Evolutionary conservation across 148 eudicot genomes (phyloP), one percentile per base, ranked within the genome.

Genomic region (Chenopodium formosanum): DNA sequence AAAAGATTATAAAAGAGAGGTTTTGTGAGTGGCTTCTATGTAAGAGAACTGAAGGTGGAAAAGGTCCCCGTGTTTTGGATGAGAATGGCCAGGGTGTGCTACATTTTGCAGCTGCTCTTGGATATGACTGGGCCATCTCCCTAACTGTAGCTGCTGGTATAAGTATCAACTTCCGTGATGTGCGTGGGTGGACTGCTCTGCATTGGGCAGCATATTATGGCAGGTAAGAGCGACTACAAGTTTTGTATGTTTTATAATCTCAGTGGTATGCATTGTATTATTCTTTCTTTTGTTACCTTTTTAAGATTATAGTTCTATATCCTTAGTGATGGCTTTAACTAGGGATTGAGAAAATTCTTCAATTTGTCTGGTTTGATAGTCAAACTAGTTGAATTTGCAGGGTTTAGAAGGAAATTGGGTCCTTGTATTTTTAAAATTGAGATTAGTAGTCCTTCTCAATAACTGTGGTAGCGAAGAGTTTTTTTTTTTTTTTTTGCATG

Each of bases 141-240:
- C 93, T 94, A 27, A 89, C 90, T 47, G 68, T 92, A 88, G 86
- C 87, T 76, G 94, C 94, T 40, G 94, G 93, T 32, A 91, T 94
- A 53, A 94, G 86, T 85, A 85, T 94, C 82, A 94, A 94, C 81
- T 92, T 92, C 77, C 91, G 96, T 65, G 98, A 94, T 87, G 86
- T 79, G 47, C 83, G 84, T 85, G 98, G 98, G 70, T 94, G 96
- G 98, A 91, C 92, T 63, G 94, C 94, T 27, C 94, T 94, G 77
- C 98, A 94, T 76, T 94, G 93, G 96, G 96, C 98, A 67, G 98
- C 94, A 81, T 91, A 75, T 82, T 89, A 83, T 89, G 98, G 98
- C 85, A 94, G 94, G 98, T 94, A 83, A 71, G 9, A 47, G 56
- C 0, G 64, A 53, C 32, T 73, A 25, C 37, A 7, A 27, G 29